Evolutionary conservation across 1,284 basidiomycete genomes (phyloP).

Genomic region (Peniophora sp.): DNA sequence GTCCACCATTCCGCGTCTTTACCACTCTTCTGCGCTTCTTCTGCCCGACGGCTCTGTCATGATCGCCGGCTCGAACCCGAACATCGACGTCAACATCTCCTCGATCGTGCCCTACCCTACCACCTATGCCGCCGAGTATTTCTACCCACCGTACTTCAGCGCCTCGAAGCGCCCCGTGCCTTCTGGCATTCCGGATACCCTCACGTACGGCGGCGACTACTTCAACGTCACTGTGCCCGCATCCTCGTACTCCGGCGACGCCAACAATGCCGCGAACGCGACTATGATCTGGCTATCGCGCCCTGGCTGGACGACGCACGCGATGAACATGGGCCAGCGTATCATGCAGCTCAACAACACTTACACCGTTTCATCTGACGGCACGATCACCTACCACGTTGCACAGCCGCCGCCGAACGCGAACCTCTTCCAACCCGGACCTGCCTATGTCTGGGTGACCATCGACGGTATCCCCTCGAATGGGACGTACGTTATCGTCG

Average conservation of each 20-base stretch:
- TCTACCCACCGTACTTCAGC: slow-evolving; percentile 80
- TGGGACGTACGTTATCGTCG: slow-evolving; percentile 69
- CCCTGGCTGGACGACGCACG: slow-evolving; percentile 90
- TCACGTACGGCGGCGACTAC: slow-evolving; percentile 80
- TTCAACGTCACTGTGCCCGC: slow-evolving; percentile 68
- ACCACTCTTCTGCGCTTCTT: slow-evolving; percentile 86
- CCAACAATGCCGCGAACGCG: slow-evolving; percentile 64
- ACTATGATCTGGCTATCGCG: slow-evolving; percentile 80
- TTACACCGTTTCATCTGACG: slow-evolving; percentile 74
- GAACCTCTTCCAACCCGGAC: slow-evolving; percentile 81
- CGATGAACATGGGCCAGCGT: slow-evolving; percentile 92
- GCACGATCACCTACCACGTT: slow-evolving; percentile 68
- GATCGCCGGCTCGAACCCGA: slow-evolving; percentile 90
- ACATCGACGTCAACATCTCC: slow-evolving; percentile 71
- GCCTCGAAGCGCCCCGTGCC: slow-evolving; percentile 67
- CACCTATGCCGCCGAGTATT: slow-evolving; percentile 81
- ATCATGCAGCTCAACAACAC: slow-evolving; percentile 70
- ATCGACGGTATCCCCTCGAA: slow-evolving; percentile 80
- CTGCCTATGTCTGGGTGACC: slow-evolving; percentile 75
- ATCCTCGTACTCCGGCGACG: slow-evolving; percentile 55
- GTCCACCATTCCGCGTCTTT: slow-evolving; percentile 68
- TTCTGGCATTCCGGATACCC: slow-evolving; percentile 60
- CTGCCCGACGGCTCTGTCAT: slow-evolving; percentile 84
- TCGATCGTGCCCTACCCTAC: slow-evolving; percentile 64
- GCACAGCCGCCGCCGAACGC: slow-evolving; percentile 77